Base-by-base conservation (phyloP, 805 yeast species). In the Brettanomyces anomalus region DNA sequence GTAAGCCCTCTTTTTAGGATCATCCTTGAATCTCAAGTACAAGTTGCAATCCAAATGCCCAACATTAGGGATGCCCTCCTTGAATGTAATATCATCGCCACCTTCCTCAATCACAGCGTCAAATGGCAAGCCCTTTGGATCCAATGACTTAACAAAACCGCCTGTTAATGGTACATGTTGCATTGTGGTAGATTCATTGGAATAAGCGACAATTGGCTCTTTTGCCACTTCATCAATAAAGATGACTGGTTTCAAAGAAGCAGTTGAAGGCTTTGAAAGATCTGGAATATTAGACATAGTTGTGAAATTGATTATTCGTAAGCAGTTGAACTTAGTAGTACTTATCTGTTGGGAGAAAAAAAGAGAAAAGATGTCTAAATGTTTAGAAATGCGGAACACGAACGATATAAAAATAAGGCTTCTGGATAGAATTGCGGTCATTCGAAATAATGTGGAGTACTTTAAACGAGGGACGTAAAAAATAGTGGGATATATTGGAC, bases 1-100 rank as follows among this genome's bases (percentile, higher is more conserved):
- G 44, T 60, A 64, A 5, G 74, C 80, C 34, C 57, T 61, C 15
- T 51, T 43, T 5, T 64, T 63, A 17, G 74, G 65, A 46, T 65
- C 69, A 32, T 46, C 50, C 10, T 44, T 46, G 39, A 55, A 49
- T 16, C 46, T 45, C 28, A 76, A 67, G 49, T 64, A 73, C 42
- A 77, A 45, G 41, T 66, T 67, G 55, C 81, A 76, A 50, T 75
- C 77, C 49, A 77, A 61, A 18, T 45, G 43, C 17, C 63, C 62
- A 34, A 55, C 46, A 1, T 45, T 8, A 11, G 61, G 58, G n/a
- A 52, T 53, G 10, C 61, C 43, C 20, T 55, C 47, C 32, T 57
- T 55, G 17, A 65, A 50, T 4, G 67, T 64, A 51, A 78, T 61
- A 41, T 74, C 74, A 48, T 78, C 85, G 46, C 58, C 58, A 4